Conservation (phyloP, 2,329 filamentous ascomycete genomes). For the Nannizziopsis barbatae region DNA sequence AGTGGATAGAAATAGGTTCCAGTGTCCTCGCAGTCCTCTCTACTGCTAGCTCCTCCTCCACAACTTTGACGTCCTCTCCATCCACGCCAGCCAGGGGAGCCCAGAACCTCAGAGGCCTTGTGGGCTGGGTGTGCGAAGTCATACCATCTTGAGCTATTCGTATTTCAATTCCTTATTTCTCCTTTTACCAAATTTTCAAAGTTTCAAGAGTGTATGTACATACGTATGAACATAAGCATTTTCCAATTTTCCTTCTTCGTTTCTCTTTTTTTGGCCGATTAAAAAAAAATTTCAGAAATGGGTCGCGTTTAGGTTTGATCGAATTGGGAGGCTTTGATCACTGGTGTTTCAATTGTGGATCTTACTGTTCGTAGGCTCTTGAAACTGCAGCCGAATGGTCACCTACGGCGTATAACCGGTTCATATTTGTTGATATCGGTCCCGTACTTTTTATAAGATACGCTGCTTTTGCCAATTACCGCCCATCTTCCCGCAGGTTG, state of each 20-base stretch:
- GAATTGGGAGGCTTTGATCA: no score
- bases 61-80: constrained; percentile 32
- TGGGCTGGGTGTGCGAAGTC: constrained; percentile 39
- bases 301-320: no score
- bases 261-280: no score
- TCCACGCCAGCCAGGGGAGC: constrained; percentile 38
- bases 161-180: background rate
- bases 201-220: background rate
- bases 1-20: constrained; percentile 48
- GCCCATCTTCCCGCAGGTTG: no score
- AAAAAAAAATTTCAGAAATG: no score
- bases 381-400: no score
- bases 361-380: no score
- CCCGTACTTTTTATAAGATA: background rate
- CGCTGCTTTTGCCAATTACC: no score
- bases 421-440: background rate
- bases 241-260: no score
- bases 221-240: no score
- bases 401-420: no score
- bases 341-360: no score
- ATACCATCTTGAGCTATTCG: constrained; percentile 12
- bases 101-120: constrained; percentile 49
- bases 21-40: constrained; percentile 51
- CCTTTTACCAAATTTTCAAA: background rate
- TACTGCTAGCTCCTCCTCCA: constrained; percentile 35